Evolutionary conservation across 1,284 basidiomycete genomes (phyloP).

Genomic region (Apiotrichum brassicae): DNA sequence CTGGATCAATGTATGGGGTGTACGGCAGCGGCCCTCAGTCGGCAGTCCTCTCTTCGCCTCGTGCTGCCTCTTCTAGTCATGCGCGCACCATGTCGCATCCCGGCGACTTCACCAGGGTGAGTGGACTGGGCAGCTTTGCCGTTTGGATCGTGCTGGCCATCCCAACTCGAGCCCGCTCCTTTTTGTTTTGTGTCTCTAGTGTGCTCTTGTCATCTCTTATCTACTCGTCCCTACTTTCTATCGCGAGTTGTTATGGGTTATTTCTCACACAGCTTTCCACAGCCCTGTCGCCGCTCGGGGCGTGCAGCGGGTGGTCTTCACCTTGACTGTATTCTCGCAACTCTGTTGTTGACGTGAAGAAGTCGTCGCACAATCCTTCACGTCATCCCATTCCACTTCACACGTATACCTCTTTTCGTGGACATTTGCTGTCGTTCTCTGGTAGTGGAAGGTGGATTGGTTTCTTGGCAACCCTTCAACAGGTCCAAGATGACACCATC

Average conservation of each 20-base stretch:
- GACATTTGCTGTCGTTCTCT: constrained; percentile 28
- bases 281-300: constrained; percentile 9
- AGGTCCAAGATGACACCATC: too few species aligned
- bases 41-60: constrained; percentile 12
- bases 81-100: constrained; percentile 20
- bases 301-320: constrained; percentile 15
- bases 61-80: constrained; percentile 10
- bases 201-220: not conserved
- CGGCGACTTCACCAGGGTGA: constrained; percentile 18
- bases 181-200: not conserved
- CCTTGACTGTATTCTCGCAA: constrained; percentile 20
- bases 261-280: too few species aligned
- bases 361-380: constrained; percentile 1
- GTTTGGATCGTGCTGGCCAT: too few species aligned
- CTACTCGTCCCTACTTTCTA: too few species aligned
- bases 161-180: not conserved
- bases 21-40: constrained; percentile 9
- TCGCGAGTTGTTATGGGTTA: too few species aligned
- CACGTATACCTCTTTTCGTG: constrained; percentile 18
- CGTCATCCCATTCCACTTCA: constrained; percentile 9
- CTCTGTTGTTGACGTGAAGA: constrained; percentile 7
- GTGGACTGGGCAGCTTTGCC: constrained; percentile 1
- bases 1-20: constrained; percentile 8
- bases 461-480: not conserved
- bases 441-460: constrained; percentile 21